phyloP scores from a whole-genome alignment of 345 rosid genomes.

The Angophora floribunda region DNA sequence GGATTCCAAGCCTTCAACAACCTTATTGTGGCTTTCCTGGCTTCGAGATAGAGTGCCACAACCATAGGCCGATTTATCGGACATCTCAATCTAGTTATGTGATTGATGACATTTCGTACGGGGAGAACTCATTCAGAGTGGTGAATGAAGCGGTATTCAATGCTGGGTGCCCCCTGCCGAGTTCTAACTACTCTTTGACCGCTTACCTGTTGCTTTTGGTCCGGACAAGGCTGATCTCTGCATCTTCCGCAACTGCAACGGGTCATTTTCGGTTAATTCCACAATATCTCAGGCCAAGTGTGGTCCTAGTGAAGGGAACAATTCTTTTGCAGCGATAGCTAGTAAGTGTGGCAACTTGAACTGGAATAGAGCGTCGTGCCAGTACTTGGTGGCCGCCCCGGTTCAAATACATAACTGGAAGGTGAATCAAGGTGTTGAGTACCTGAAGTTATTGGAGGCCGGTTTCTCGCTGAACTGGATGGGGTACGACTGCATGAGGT shows the following conservation, averaged over 20 bases:
- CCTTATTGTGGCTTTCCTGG: constrained; percentile 13
- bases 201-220: constrained; percentile 7
- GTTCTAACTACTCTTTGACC: constrained; percentile 16
- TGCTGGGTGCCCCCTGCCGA: constrained; percentile 5
- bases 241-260: constrained; percentile 8
- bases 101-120: constrained; percentile 1
- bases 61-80: not conserved
- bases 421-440: constrained; percentile 1
- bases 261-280: not conserved
- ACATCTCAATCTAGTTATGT: constrained; percentile 6
- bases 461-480: constrained; percentile 17
- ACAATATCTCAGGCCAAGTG: not conserved
- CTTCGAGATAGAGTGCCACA: constrained; percentile 2
- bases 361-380: not conserved
- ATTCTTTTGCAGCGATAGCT: constrained; percentile 7
- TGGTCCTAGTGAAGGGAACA: not conserved
- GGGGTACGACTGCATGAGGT: not conserved
- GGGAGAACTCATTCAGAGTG: constrained; percentile 5
- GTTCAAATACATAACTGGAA: not conserved
- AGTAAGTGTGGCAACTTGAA: not conserved
- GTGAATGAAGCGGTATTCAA: constrained; percentile 1
- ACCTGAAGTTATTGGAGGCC: not conserved
- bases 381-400: not conserved
- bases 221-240: constrained; percentile 4
- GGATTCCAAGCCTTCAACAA: not conserved